These are phyloP conservation scores for Arachis hypogaea DNA, from an alignment of 306 rosid species.

Conservation along the genomic window DNA sequence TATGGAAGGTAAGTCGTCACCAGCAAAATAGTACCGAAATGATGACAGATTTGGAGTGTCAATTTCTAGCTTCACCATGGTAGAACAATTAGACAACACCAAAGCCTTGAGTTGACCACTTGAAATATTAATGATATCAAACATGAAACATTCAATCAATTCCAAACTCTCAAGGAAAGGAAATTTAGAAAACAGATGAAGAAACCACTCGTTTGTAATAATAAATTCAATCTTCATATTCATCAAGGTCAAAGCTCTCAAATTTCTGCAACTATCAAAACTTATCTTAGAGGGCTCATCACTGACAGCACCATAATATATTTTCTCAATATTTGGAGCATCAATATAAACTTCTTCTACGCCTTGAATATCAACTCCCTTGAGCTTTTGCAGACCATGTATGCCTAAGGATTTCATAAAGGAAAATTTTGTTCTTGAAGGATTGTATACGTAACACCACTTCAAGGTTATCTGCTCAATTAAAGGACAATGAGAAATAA, in stretches of 20 bases:
- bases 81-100: neutral
- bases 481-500: conserved; percentile 37
- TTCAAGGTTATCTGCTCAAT: conserved; percentile 23
- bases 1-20: conserved; percentile 13
- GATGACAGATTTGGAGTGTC: neutral
- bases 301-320: neutral
- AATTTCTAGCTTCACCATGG: conserved; percentile 11
- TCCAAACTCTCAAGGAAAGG: conserved; percentile 43
- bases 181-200: conserved; percentile 25
- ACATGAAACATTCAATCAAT: conserved; percentile 22
- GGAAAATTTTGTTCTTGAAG: neutral
- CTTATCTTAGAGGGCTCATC: neutral
- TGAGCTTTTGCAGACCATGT: neutral
- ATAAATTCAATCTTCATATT: neutral
- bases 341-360: conserved; percentile 17
- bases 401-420: neutral
- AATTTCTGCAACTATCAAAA: neutral
- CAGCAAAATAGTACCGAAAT: neutral
- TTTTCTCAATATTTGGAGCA: conserved; percentile 24
- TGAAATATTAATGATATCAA: conserved; percentile 36
- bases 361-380: conserved; percentile 31
- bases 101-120: conserved; percentile 28
- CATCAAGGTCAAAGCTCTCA: conserved; percentile 10
- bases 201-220: conserved; percentile 28
- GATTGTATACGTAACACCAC: neutral